Evolutionary conservation across 331 rosid genomes (phyloP).

Genomic region (Quercus tomentella): DNA sequence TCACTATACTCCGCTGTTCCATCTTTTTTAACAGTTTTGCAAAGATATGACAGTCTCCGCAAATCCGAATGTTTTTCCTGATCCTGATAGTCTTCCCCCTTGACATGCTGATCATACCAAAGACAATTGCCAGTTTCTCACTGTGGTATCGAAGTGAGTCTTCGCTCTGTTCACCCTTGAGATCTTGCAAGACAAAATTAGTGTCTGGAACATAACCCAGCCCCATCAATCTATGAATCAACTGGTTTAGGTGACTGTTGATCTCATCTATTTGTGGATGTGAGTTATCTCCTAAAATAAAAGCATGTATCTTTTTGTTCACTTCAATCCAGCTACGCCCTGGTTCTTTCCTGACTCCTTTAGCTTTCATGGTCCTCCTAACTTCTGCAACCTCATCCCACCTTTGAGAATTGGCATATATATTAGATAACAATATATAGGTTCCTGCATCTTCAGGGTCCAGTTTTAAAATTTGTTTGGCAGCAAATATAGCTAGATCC

Average conservation of each 20-base stretch:
- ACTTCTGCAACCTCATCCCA: slow-evolving; percentile 80
- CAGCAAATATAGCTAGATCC: slow-evolving; percentile 68
- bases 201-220: slow-evolving; percentile 79
- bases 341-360: slow-evolving; percentile 80
- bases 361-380: slow-evolving; percentile 53
- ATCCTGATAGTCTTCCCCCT: slow-evolving; percentile 64
- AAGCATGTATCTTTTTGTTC: slow-evolving; percentile 65
- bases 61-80: slow-evolving; percentile 84
- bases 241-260: slow-evolving; percentile 38
- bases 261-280: slow-evolving; percentile 75
- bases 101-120: slow-evolving; percentile 68
- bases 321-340: slow-evolving; percentile 97
- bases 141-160: slow-evolving; percentile 77
- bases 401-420: slow-evolving; percentile 65
- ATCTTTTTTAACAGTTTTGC: slow-evolving; percentile 59
- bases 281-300: slow-evolving; percentile 66
- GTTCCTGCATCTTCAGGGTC: slow-evolving; percentile 76
- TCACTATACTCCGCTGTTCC: slow-evolving; percentile 61
- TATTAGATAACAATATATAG: slow-evolving; percentile 65
- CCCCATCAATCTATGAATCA: slow-evolving; percentile 42
- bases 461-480: slow-evolving; percentile 63
- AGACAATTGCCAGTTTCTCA: slow-evolving; percentile 72
- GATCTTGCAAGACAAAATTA: slow-evolving; percentile 84
- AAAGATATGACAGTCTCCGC: slow-evolving; percentile 87
- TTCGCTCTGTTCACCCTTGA: slow-evolving; percentile 80